Evolutionary conservation across 768 basidiomycete genomes (phyloP).

Genomic region (Tulasnella sp.): DNA sequence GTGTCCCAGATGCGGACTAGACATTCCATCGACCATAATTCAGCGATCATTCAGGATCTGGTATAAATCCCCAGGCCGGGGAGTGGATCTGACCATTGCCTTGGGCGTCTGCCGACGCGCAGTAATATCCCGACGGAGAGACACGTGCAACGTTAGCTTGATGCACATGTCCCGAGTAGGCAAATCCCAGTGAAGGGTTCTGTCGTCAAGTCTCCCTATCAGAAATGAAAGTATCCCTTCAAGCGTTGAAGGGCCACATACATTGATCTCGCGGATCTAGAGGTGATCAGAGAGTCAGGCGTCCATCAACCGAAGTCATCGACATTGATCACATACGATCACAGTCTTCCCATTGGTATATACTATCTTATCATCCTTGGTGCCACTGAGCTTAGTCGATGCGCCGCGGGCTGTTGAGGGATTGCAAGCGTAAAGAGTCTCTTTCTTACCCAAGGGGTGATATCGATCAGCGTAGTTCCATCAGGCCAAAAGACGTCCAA

Average conservation of each 20-base stretch:
- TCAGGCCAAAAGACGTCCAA: not conserved
- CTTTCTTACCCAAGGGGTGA: not conserved
- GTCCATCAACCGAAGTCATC: not conserved
- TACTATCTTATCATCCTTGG: constrained; percentile 63
- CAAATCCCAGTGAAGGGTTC: constrained; percentile 53
- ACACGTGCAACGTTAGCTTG: constrained; percentile 82
- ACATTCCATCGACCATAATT: too few species aligned
- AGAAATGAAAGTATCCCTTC: constrained; percentile 11
- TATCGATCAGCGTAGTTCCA: not conserved
- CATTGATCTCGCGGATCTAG: constrained; percentile 77
- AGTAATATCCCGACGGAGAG: constrained; percentile 91
- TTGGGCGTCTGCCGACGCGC: constrained; percentile 74
- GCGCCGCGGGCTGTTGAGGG: constrained; percentile 56
- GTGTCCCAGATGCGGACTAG: constrained; percentile 89
- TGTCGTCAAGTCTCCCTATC: constrained; percentile 25
- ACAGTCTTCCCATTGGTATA: constrained; percentile 80
- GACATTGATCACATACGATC: constrained; percentile 47
- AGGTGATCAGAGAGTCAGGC: constrained; percentile 5
- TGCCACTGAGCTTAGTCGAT: constrained; percentile 61
- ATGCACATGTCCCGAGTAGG: constrained; percentile 73
- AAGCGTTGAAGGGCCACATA: constrained; percentile 23
- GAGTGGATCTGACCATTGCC: constrained; percentile 61
- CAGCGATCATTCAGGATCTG: too few species aligned
- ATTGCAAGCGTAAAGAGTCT: constrained; percentile 45
- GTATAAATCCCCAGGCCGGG: not conserved